phyloP scores from a whole-genome alignment of 768 basidiomycete genomes.

The Lanmaoa rubissima region DNA sequence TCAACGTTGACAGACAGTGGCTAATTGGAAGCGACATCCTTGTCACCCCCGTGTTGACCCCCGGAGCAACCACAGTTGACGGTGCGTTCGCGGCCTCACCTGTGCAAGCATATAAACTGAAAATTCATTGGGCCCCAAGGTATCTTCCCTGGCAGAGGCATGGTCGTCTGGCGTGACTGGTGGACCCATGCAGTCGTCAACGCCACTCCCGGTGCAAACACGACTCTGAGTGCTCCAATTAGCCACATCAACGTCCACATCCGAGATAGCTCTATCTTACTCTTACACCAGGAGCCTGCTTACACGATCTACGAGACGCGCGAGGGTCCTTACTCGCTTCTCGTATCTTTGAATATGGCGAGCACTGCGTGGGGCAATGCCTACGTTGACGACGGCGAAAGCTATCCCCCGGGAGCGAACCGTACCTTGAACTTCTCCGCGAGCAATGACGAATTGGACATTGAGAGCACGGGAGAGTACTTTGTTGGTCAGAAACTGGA shows the following conservation, averaged over 20 bases:
- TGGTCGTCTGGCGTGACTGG: conserved; percentile 69
- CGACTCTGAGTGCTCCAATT: conserved; percentile 63
- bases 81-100: conserved; percentile 37
- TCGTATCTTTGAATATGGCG: conserved; percentile 50
- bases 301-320: conserved; percentile 71
- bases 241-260: conserved; percentile 76
- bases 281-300: conserved; percentile 58
- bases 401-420: conserved; percentile 53
- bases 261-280: conserved; percentile 63
- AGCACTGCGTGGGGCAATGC: conserved; percentile 57
- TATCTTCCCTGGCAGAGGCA: conserved; percentile 61
- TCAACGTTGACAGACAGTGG: conserved; percentile 65
- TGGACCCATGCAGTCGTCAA: conserved; percentile 61
- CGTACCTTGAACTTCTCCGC: conserved; percentile 46
- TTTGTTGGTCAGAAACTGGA: conserved; percentile 44
- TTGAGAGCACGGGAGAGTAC: conserved; percentile 34
- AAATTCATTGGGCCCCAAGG: conserved; percentile 35
- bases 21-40: conserved; percentile 68
- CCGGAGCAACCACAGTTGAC: conserved; percentile 65
- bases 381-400: conserved; percentile 71
- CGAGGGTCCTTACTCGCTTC: conserved; percentile 57
- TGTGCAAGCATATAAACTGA: neutral
- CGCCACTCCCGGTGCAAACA: conserved; percentile 38
- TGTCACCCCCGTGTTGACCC: conserved; percentile 71
- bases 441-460: conserved; percentile 32